Evolutionary conservation across 306 rosid genomes (phyloP).

Genomic region (Sicyos baderoa): DNA sequence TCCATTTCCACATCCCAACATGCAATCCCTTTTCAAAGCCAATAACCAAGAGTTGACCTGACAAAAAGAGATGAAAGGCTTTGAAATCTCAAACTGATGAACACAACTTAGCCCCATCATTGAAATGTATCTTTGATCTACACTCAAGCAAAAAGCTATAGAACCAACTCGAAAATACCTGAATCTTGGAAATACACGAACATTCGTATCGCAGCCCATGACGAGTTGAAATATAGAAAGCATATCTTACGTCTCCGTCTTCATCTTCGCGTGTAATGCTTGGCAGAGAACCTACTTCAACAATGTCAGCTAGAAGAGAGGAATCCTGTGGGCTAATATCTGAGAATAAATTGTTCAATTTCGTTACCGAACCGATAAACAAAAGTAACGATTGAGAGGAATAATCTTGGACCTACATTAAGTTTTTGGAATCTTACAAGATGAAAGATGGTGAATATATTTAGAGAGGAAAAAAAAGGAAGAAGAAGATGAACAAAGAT

Average conservation of each 20-base stretch:
- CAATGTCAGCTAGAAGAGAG: conserved; percentile 54
- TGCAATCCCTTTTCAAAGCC: conserved; percentile 45
- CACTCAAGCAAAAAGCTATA: neutral
- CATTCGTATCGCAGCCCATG: conserved; percentile 80
- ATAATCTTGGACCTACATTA: too few species aligned
- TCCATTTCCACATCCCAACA: conserved; percentile 31
- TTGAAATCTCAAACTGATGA: neutral
- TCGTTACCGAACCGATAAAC: neutral
- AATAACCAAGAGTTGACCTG: conserved; percentile 79
- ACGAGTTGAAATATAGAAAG: conserved; percentile 59
- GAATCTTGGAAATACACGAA: conserved; percentile 60
- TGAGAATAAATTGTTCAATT: conserved; percentile 22
- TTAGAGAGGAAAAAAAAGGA: neutral
- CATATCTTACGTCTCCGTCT: conserved; percentile 40
- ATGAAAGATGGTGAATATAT: neutral
- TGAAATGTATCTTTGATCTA: neutral
- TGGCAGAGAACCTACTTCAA: conserved; percentile 57
- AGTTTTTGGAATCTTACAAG: neutral
- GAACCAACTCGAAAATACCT: conserved; percentile 37
- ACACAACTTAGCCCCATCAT: neutral
- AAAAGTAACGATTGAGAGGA: neutral
- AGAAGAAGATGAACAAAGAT: neutral
- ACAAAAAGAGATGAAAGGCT: neutral
- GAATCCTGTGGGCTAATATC: conserved; percentile 61
- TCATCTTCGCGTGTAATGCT: conserved; percentile 34